A percentile compares a stretch with the other conserved stretches of the same genome.
These are phyloP conservation scores for Triticum timopheevii DNA, from an alignment of 176 grass and related monocot genomes.

Conservation along the genomic window DNA sequence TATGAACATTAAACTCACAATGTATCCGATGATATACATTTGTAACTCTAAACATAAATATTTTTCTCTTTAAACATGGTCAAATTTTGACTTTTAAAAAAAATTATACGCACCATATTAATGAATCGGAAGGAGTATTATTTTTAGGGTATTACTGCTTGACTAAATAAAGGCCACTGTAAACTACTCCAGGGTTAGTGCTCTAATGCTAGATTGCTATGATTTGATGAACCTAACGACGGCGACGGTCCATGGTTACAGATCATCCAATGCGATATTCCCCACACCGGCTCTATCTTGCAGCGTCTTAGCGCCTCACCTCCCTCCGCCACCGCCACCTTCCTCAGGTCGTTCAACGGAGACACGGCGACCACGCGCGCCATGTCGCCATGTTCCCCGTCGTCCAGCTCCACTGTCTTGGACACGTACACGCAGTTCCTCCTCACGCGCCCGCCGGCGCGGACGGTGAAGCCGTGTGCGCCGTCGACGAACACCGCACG, in stretches of 20 bases:
- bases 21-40: no score
- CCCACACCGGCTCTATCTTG: conserved; percentile 20
- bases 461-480: conserved; percentile 32
- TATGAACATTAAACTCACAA: no score
- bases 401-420: fast-evolving
- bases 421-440: conserved; percentile 13
- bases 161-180: no score
- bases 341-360: neutral
- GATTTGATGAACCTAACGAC: neutral
- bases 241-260: neutral
- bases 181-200: no score
- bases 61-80: no score
- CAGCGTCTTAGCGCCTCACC: neutral
- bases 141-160: no score
- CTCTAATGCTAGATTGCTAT: neutral
- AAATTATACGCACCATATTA: no score
- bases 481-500: conserved; percentile 19
- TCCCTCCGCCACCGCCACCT: neutral
- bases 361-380: neutral
- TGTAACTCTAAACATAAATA: no score
- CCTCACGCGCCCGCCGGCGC: neutral
- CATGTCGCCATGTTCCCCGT: neutral
- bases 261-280: conserved; percentile 13
- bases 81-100: no score
- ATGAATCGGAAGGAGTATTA: no score